These are phyloP conservation scores for Cyberlindnera subsufficiens DNA, from an alignment of 805 yeast species.

Conservation along the genomic window DNA sequence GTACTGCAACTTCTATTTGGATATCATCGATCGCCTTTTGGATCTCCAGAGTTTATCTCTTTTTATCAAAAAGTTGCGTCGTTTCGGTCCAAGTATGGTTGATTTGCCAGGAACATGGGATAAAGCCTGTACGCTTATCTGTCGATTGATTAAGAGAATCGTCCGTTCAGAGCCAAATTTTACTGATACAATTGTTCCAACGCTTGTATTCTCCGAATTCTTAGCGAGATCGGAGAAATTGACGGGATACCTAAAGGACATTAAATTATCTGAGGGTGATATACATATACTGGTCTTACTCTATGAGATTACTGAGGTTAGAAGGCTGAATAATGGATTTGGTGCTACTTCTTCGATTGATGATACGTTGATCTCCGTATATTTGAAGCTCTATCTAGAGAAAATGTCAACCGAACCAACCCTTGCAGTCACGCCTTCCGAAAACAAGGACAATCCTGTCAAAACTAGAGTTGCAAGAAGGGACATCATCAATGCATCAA, in stretches of 20 bases:
- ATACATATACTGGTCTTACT: constrained; percentile 38
- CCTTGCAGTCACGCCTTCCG: not conserved
- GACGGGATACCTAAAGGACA: constrained; percentile 18
- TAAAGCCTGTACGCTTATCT: constrained; percentile 42
- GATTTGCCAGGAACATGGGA: constrained; percentile 65
- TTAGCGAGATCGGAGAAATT: constrained; percentile 31
- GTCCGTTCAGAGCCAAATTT: constrained; percentile 37
- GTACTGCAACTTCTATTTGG: constrained; percentile 61
- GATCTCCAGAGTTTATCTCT: constrained; percentile 56
- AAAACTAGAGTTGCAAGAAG: constrained; percentile 42
- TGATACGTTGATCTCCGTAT: constrained; percentile 62
- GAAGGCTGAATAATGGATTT: constrained; percentile 73
- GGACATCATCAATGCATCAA: constrained; percentile 36
- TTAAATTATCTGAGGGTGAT: constrained; percentile 32
- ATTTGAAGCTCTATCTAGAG: constrained; percentile 39
- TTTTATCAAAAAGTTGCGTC: constrained; percentile 68
- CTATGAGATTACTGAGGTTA: constrained; percentile 49
- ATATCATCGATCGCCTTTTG: constrained; percentile 42
- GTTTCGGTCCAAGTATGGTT: constrained; percentile 73
- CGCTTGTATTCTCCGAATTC: constrained; percentile 39
- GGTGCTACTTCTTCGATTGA: constrained; percentile 74
- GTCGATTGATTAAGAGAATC: constrained; percentile 43
- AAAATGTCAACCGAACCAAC: not conserved
- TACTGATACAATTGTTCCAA: constrained; percentile 47
- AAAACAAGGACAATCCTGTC: constrained; percentile 15